phyloP scores from a whole-genome alignment of 2,329 filamentous ascomycete species.

The Stylonectria norvegica region DNA sequence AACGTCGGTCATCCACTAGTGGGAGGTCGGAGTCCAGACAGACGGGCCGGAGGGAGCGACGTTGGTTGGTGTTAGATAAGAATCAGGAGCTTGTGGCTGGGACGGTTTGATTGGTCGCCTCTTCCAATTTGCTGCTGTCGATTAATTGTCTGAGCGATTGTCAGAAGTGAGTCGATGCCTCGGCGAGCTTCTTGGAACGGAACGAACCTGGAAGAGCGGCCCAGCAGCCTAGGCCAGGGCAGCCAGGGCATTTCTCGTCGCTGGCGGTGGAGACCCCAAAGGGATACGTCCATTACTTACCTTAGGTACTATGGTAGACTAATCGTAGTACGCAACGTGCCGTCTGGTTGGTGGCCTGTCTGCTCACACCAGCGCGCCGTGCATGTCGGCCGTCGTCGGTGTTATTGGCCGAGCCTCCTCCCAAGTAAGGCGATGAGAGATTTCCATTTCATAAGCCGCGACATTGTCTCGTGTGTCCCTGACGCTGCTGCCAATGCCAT shows the following conservation, averaged over 20 bases:
- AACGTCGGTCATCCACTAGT: too few relatives aligned
- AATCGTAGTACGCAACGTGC: too few relatives aligned
- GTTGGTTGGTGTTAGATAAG: slow-evolving; percentile 46
- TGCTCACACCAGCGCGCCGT: slow-evolving; percentile 22
- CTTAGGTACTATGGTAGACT: too few relatives aligned
- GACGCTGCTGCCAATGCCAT: slow-evolving; percentile 6
- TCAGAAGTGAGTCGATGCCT: slow-evolving; percentile 6
- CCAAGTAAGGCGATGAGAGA: slow-evolving; percentile 11
- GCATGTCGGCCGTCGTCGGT: slow-evolving; percentile 7
- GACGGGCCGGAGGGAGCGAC: slow-evolving; percentile 13
- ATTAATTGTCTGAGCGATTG: slow-evolving; percentile 34
- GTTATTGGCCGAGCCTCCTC: slow-evolving; percentile 9
- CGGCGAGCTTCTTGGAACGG: too few relatives aligned
- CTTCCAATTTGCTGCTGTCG: slow-evolving; percentile 41
- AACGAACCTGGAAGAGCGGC: too few relatives aligned
- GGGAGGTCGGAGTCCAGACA: too few relatives aligned
- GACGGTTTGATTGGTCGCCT: slow-evolving; percentile 37
- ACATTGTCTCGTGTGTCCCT: slow-evolving; percentile 10
- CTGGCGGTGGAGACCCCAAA: too few relatives aligned
- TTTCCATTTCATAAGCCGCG: slow-evolving; percentile 10
- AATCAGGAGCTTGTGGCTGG: slow-evolving; percentile 16
- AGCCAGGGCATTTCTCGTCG: too few relatives aligned
- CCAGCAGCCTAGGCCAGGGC: too few relatives aligned
- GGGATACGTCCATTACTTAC: too few relatives aligned
- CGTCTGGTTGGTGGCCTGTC: slow-evolving; percentile 13